Evolutionary conservation across 192 early-diverging fungal species (phyloP).

Genomic region (Chytriomyces sp.): DNA sequence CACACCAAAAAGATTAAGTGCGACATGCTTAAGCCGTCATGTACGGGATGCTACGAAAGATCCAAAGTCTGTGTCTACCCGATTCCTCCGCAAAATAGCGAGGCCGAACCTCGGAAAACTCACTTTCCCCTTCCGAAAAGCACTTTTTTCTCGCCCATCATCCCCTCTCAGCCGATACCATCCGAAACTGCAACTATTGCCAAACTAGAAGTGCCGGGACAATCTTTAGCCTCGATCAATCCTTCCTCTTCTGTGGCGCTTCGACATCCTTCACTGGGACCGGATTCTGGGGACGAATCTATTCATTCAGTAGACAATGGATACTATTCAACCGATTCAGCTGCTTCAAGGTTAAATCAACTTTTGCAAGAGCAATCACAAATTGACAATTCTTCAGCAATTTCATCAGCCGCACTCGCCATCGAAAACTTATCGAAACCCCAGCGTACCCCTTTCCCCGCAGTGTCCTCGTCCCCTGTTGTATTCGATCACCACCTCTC

Average conservation of each 20-base stretch:
- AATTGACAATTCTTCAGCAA: not conserved
- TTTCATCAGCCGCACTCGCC: not conserved
- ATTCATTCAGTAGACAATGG: too few species aligned
- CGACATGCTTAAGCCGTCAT: constrained; percentile 5
- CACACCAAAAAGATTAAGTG: constrained; percentile 17
- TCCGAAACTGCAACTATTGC: too few species aligned
- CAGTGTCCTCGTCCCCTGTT: not conserved
- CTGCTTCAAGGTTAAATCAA: constrained; percentile 1
- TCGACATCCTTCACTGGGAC: not conserved
- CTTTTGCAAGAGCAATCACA: not conserved
- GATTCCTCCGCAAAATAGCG: not conserved
- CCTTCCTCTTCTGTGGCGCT: not conserved
- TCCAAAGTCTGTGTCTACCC: not conserved
- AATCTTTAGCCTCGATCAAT: not conserved
- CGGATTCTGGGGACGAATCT: too few species aligned
- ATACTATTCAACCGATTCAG: not conserved
- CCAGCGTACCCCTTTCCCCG: not conserved
- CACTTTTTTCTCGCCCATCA: not conserved
- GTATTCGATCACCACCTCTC: not conserved
- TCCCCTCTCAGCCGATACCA: not conserved
- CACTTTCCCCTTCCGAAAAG: not conserved
- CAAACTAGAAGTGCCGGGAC: not conserved
- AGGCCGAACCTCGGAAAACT: not conserved
- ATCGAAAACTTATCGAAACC: not conserved
- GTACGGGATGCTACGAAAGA: not conserved